Evolutionary conservation across 1,284 basidiomycete species (phyloP), one percentile per base, ranked within the genome.

Genomic region (Microbotryomycetes sp.): DNA sequence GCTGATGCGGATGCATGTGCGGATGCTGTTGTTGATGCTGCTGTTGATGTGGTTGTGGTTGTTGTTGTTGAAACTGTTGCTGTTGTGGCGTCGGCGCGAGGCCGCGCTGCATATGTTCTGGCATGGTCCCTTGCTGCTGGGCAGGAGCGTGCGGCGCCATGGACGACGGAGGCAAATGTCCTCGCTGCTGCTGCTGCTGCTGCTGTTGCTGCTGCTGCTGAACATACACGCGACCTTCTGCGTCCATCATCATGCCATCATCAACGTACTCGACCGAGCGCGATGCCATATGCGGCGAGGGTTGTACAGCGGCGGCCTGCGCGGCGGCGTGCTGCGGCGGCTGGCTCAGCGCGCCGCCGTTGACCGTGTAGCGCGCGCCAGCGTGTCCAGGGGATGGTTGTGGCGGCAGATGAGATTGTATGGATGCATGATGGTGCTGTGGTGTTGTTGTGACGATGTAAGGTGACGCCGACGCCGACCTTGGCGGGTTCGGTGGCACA

Each of bases 141-240:
- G 31, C 35, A 45, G 41, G 57, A 41, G 48, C 45, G 23, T 27
- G 50, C 31, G 52, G 52, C 31, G 31, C 15, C 49, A 29, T 29
- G 45, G 27, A n/a, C 31, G 49, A 29, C 9, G 50, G 18, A 30
- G 52, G 52, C 21, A n/a, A 45, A 24, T 15, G 54, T 35, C 16
- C 16, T 48, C 50, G 55, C 41, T 58, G 49, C n/a, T 29, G 27
- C 28, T 53, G 57, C 26, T 52, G 51, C 45, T 53, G 51, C 24
- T 24, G 27, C 5, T 48, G 55, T 16, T 50, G 55, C 0, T 47
- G 55, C 16, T 56, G 55, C 18, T 26, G 13, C 9, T 30, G 21
- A 9, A 41, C 18, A 18, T 41, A 41, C 35, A 41, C 35, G 9
- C 35, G 9, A 18, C 35, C 35, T 41, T 41, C 35, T 9, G 11